A percentile compares a stretch with the other conserved stretches of the same genome.
phyloP scores from a whole-genome alignment of 2,329 filamentous ascomycete genomes.

The Erysiphe neolycopersici region DNA sequence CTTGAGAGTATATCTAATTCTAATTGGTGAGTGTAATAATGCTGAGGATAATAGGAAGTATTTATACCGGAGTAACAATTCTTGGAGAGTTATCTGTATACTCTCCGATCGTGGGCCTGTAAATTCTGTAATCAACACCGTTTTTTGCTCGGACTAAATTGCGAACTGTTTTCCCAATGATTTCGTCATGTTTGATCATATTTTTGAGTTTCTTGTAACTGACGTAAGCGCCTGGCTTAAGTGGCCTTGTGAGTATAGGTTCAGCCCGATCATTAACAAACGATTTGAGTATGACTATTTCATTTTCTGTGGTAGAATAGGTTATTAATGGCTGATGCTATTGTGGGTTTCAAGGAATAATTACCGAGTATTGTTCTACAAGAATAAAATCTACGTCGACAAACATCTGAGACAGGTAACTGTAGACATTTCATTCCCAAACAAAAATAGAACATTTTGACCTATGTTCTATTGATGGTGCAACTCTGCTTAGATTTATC shows the following conservation, averaged over 20 bases:
- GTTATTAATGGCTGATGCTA: too few relatives aligned
- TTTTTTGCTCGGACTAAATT: conserved; percentile 5
- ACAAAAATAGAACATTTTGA: too few relatives aligned
- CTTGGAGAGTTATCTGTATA: conserved; percentile 42
- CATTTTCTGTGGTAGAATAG: conserved; percentile 7
- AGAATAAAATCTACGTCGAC: too few relatives aligned
- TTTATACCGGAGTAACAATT: conserved; percentile 44
- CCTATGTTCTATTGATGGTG: too few relatives aligned
- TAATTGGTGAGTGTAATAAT: conserved; percentile 5
- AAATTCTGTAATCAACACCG: conserved; percentile 15
- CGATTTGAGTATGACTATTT: conserved; percentile 7
- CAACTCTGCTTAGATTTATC: too few relatives aligned
- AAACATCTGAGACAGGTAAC: too few relatives aligned
- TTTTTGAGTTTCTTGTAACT: background rate
- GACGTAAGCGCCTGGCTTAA: background rate
- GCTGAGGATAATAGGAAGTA: background rate
- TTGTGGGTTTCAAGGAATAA: too few relatives aligned
- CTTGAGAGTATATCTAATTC: conserved; percentile 41
- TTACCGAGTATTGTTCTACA: too few relatives aligned
- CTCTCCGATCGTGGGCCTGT: conserved; percentile 42
- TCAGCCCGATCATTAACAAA: background rate
- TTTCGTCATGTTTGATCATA: conserved; percentile 16
- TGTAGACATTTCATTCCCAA: too few relatives aligned
- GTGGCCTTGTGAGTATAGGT: background rate
- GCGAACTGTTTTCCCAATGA: conserved; percentile 11